Evolutionary conservation across 1,284 basidiomycete species (phyloP).

Genomic region (Tylopilus orsonianus): DNA sequence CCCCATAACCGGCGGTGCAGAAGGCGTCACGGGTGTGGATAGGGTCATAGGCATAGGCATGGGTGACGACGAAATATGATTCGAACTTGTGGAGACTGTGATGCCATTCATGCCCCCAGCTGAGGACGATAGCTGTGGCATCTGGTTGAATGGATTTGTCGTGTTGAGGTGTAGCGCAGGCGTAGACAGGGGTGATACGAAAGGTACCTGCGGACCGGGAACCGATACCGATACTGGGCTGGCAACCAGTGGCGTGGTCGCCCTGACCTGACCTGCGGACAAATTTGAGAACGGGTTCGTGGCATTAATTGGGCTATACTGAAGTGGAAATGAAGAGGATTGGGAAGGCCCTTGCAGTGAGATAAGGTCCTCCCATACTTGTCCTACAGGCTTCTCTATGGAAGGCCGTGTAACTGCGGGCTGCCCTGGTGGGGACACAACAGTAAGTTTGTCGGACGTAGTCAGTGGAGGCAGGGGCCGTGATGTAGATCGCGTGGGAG

Average conservation of each 20-base stretch:
- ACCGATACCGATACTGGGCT: slow-evolving; percentile 9
- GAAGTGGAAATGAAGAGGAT: slow-evolving; percentile 54
- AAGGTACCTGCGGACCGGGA: slow-evolving; percentile 9
- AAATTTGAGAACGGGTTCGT: slow-evolving; percentile 25
- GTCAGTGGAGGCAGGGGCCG: slow-evolving; percentile 31
- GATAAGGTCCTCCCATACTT: slow-evolving; percentile 54
- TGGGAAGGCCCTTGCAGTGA: slow-evolving; percentile 46
- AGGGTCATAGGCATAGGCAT: slow-evolving; percentile 6
- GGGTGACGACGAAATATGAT: slow-evolving; percentile 17
- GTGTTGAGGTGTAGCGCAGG: slow-evolving; percentile 13
- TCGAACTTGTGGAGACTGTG: slow-evolving; percentile 8
- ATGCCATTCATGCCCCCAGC: slow-evolving; percentile 3
- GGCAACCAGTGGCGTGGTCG: not conserved
- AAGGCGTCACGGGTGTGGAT: slow-evolving; percentile 13
- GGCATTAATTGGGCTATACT: slow-evolving; percentile 35
- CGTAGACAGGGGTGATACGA: slow-evolving; percentile 11
- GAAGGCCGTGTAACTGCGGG: slow-evolving; percentile 9
- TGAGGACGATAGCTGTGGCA: not conserved
- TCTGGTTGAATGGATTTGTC: slow-evolving; percentile 26
- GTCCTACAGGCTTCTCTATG: slow-evolving; percentile 23
- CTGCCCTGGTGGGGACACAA: slow-evolving; percentile 12
- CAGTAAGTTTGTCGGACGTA: slow-evolving; percentile 16
- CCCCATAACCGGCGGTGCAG: slow-evolving; percentile 5
- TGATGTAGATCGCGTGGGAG: slow-evolving; percentile 30
- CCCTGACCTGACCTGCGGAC: slow-evolving; percentile 10